phyloP scores from a whole-genome alignment of 345 rosid genomes.

The Murraya paniculata region DNA sequence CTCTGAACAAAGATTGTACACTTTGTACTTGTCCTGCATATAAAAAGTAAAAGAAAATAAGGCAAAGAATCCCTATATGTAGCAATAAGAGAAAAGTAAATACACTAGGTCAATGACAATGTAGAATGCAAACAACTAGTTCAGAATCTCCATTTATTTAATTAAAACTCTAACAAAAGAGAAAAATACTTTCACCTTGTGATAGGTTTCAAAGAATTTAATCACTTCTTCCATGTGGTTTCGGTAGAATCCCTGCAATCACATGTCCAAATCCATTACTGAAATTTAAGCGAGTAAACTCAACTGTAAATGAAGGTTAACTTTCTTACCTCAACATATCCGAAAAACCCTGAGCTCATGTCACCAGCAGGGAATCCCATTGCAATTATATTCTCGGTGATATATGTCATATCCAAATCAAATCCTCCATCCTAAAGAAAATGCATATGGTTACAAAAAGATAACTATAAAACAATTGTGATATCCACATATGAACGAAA shows the following conservation, averaged over 20 bases:
- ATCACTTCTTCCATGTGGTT: slow-evolving; percentile 97
- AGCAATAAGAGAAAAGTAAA: slow-evolving; percentile 4
- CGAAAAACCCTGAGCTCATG: slow-evolving; percentile 87
- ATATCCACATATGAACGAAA: background rate
- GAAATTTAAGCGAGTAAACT: background rate
- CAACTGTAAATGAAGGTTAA: slow-evolving; percentile 10
- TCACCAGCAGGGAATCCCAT: slow-evolving; percentile 99
- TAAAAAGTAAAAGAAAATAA: slow-evolving; percentile 10
- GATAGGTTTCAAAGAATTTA: slow-evolving; percentile 81
- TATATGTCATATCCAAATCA: slow-evolving; percentile 82
- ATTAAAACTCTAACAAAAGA: background rate
- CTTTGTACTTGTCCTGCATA: slow-evolving; percentile 78
- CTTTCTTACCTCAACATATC: slow-evolving; percentile 68
- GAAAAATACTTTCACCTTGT: slow-evolving; percentile 46
- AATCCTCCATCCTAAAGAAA: slow-evolving; percentile 77
- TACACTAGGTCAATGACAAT: background rate
- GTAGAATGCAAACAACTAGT: background rate
- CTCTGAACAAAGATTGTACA: slow-evolving; percentile 88
- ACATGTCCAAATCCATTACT: slow-evolving; percentile 16
- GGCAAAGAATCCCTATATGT: background rate
- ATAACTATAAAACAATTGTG: background rate
- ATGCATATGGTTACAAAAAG: background rate
- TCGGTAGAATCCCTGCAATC: slow-evolving; percentile 79
- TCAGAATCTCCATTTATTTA: background rate
- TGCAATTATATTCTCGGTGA: slow-evolving; percentile 83